Evolutionary conservation across 306 rosid genomes (phyloP), one percentile per base, ranked within the genome.

Genomic region (Hippophae tibetana): DNA sequence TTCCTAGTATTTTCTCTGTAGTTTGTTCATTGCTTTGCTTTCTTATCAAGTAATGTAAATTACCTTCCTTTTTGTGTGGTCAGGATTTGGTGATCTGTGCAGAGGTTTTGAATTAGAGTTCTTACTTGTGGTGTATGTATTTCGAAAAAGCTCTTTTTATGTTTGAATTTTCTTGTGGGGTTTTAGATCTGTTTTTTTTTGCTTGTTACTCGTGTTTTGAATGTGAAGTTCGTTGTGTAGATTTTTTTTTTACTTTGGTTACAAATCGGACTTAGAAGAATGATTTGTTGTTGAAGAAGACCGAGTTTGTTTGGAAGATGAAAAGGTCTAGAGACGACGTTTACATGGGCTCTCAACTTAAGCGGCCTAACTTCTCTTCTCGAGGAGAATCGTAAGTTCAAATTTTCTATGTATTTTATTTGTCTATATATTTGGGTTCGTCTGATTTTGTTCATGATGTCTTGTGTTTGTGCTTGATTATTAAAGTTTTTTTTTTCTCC

Each of bases 291-390:
- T 57, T 69, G 78, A 82, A 71, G 72, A 71, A 42, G 56, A 31
- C 5, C 38, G 76, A 57, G 52, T 59, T 67, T 70, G 61, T 66
- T 60, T 47, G 58, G 50, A 74, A 57, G 58, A 87, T 87, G 95
- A 87, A 87, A 78, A 82, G 95, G 89, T 69, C 81, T 8, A 78
- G 92, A 31, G 92, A 82, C 40, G 95, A 87, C 51, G 79, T 65
- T 63, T 85, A 49, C 59, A 75, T 67, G 73, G 72, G 69, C 63
- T 79, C 92, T 60, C 92, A 80, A 74, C 80, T 82, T 59, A 87
- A 84, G 67, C 86, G 89, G 47, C 84, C 93, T 8, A 40, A 71
- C 73, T 44, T 72, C 55, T 72, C 86, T 49, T 73, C 92, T 13
- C 81, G 95, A 65, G 87, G 82, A 74, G 95, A 87, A 78, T 67